Percentiles rank a stretch among this genome's conserved stretches.
phyloP scores from a whole-genome alignment of 2,329 filamentous ascomycete species.

The Curvularia verruculosa region DNA sequence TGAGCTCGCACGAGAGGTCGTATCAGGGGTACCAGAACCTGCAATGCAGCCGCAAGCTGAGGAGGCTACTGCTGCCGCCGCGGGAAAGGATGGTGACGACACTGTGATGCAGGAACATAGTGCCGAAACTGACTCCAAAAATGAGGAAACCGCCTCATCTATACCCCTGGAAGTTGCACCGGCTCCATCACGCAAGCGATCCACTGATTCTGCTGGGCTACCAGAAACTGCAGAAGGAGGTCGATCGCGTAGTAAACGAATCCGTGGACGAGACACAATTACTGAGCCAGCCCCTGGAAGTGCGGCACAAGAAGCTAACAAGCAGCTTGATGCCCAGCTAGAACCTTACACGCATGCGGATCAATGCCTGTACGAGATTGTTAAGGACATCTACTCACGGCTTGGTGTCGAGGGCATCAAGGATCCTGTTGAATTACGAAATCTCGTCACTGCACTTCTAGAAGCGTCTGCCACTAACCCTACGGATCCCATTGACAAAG shows the following conservation, averaged over 20 bases:
- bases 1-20: conserved; percentile 10
- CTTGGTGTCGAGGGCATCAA: conserved; percentile 56
- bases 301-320: conserved; percentile 58
- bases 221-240: conserved; percentile 63
- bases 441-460: conserved; percentile 30
- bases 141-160: conserved; percentile 22
- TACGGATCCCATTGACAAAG: conserved; percentile 34
- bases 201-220: conserved; percentile 64
- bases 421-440: conserved; percentile 48
- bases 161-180: conserved; percentile 42
- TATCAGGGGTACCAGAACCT: conserved; percentile 12
- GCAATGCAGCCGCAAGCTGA: conserved; percentile 8
- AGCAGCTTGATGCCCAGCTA: conserved; percentile 62
- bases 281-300: conserved; percentile 56
- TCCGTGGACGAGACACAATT: conserved; percentile 64
- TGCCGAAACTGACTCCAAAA: conserved; percentile 17
- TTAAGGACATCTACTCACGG: conserved; percentile 59
- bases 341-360: conserved; percentile 62
- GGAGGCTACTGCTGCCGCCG: not conserved
- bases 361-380: conserved; percentile 62
- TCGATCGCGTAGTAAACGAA: conserved; percentile 65
- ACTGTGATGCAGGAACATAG: conserved; percentile 30
- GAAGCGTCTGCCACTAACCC: conserved; percentile 7
- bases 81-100: conserved; percentile 23
- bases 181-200: conserved; percentile 62